Evolutionary conservation across 2,329 filamentous ascomycete species (phyloP), one percentile per base, ranked within the genome.

Genomic region (Cordyceps fumosorosea): DNA sequence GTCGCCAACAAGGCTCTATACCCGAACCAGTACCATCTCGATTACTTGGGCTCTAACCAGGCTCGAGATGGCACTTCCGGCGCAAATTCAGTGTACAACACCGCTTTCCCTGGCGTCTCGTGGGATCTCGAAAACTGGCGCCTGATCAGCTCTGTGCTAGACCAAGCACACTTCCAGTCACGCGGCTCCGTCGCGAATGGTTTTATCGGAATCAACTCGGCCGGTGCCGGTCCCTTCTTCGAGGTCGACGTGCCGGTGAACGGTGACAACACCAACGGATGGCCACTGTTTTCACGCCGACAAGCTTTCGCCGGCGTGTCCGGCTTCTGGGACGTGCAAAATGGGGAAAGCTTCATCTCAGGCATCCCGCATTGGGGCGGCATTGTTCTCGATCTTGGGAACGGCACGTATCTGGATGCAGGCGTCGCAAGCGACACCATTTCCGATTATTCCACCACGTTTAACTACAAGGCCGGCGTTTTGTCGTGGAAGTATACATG

Each of bases 261-360:
- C 26, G 66, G 68, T 32, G 65, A 66, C 32, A 60, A 64, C n/a
- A 82, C 85, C 65, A 85, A 80, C 64, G 87, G 86, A 5, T 90
- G 88, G 88, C 88, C 88, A 5, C 75, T 90, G 3, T 87, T 83
- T 70, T 82, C 83, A 62, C 75, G 79, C 29, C 78, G 88, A 24
- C 85, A 89, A 70, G 82, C 83, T 0, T 89, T 90, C 69, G 84
- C 84, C 0, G 89, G 86, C 0, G 81, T 90, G 44, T 81, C 84
- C 4, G 88, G 87, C 1, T 90, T 90, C 68, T 89, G 81, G 72
- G 82, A 89, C 65, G 79, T 83, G 62, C 84, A 90, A 66, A 88
- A 69, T 34, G 66, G 66, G 62, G 88, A 91, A 68, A 88, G 84
- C 66, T 86, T 89, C 56, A 88, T 90, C 65, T 84, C 82, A 57